Base-by-base conservation (phyloP, 805 yeast genomes). In the Naumovozyma castellii region DNA sequence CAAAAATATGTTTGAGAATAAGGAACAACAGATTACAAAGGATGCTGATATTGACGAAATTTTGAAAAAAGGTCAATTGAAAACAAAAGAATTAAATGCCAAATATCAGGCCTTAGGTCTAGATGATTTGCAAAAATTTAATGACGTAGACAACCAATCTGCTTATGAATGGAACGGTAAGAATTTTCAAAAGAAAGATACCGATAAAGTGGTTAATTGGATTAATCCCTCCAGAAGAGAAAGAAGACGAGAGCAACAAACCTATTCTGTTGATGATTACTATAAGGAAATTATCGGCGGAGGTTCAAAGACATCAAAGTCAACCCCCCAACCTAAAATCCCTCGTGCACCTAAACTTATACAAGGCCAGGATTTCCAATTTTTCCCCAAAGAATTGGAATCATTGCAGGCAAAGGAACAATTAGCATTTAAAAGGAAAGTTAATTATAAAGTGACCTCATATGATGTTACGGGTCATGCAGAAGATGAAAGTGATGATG, bases 101-200 rank as follows among this genome's bases (percentile, higher is more conserved):
- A 85, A 85, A 57, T 92, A 82, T 60, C 80, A 86, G 40, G 75
- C 83, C 37, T 70, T 92, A 27, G 97, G 97, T 8, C 66, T 92
- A 20, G 97, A 92, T 59, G 98, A 92, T 56, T 68, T 92, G 37
- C 97, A 90, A 57, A 85, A 84, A 56, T 88, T 88, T 53, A 81
- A 92, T 9, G 66, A 57, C 4, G 34, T 56, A 9, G 81, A 86
- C 5, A 94, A 86, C 48, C 80, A 81, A 18, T 80, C 87, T 1
- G 92, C 96, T 0, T 90, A 90, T 61, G 96, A 88, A 61, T 90
- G 98, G 98, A 87, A 92, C 54, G 98, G 98, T 14, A 87, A 90
- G 44, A 66, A 67, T 39, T 69, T 69, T 43, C 65, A 68, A 32
- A 68, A 68, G 41, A 66, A 64, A 44, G 35, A 46, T 3, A 50